These are phyloP conservation scores for Trypanosoma melophagium DNA, from an alignment of 208 protist genomes.

Conservation along the genomic window DNA sequence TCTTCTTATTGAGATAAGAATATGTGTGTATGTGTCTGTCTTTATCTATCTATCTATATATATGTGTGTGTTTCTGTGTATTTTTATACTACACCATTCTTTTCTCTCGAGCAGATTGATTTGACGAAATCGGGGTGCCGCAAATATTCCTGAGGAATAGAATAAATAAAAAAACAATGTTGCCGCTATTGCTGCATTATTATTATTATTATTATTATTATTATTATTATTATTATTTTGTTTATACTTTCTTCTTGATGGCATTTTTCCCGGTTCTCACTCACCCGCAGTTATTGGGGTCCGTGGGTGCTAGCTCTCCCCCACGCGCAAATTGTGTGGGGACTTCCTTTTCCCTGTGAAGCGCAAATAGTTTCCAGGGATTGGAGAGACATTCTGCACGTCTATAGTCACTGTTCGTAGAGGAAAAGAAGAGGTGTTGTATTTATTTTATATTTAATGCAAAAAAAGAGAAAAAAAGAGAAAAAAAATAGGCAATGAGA, in stretches of 20 bases:
- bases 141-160: conserved; percentile 1
- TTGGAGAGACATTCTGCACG: background rate
- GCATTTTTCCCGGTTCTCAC: background rate
- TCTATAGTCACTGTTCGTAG: no score
- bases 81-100: no score
- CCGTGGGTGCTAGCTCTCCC: background rate
- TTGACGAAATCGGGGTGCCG: background rate
- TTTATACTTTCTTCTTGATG: background rate
- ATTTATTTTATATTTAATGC: no score
- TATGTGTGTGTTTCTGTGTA: no score
- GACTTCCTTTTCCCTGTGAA: no score
- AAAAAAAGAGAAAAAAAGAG: no score
- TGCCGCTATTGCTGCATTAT: background rate
- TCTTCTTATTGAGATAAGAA: no score
- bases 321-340: background rate
- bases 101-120: background rate
- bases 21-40: no score
- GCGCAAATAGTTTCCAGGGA: no score
- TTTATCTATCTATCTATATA: no score
- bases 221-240: background rate
- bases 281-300: background rate
- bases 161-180: background rate
- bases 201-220: background rate
- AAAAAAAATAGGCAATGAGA: no score
- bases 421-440: background rate